phyloP scores from a whole-genome alignment of 441 rosid genomes.

The Geranium incanum region DNA sequence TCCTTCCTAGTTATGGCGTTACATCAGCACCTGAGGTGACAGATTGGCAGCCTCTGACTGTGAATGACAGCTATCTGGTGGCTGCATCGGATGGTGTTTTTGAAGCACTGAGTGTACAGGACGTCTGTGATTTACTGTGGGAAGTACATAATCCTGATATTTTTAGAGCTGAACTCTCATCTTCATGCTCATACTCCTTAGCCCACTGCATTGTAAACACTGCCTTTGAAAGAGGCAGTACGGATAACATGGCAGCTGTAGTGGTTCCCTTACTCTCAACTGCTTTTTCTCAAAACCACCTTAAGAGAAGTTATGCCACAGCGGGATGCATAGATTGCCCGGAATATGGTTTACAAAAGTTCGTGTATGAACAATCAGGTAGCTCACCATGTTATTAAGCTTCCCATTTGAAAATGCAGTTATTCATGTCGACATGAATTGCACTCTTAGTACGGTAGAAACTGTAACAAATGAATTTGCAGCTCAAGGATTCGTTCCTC shows the following conservation, averaged over 20 bases:
- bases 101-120: conserved; percentile 70
- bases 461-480: background rate
- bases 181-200: conserved; percentile 60
- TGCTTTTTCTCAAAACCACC: conserved; percentile 35
- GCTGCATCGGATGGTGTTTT: conserved; percentile 92
- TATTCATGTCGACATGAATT: background rate
- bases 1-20: conserved; percentile 59
- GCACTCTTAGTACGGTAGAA: background rate
- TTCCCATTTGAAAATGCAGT: conserved; percentile 7
- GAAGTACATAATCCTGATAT: conserved; percentile 40
- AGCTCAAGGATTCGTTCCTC: background rate
- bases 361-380: conserved; percentile 44
- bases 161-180: conserved; percentile 37
- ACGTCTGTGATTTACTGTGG: conserved; percentile 75
- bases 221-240: conserved; percentile 72
- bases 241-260: conserved; percentile 79
- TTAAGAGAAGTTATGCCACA: conserved; percentile 31
- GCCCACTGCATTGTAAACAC: conserved; percentile 76
- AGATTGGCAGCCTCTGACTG: conserved; percentile 65
- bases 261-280: conserved; percentile 62
- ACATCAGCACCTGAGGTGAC: conserved; percentile 84
- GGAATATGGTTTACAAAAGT: conserved; percentile 29
- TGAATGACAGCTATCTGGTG: conserved; percentile 77
- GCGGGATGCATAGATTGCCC: conserved; percentile 32
- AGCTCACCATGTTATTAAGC: conserved; percentile 23